Evolutionary conservation across 2,329 filamentous ascomycete species (phyloP).

Genomic region (Fusarium mexicanum): DNA sequence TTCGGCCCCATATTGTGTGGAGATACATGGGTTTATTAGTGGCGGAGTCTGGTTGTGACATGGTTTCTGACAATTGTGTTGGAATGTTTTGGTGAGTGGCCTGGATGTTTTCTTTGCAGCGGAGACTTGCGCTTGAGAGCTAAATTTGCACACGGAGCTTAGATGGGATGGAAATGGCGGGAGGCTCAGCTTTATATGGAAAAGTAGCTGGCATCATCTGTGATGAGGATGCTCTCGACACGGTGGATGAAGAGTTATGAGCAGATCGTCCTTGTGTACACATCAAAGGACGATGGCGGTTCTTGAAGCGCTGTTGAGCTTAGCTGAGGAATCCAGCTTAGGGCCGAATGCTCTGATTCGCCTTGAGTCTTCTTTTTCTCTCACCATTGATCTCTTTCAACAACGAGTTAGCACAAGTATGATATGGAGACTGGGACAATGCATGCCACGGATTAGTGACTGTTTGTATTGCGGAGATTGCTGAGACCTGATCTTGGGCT

Average conservation of each 20-base stretch:
- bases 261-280: accelerated
- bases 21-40: accelerated
- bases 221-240: background rate
- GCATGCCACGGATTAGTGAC: accelerated
- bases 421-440: too few species aligned
- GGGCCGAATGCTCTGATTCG: accelerated
- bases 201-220: background rate
- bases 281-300: background rate
- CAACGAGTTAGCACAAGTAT: too few species aligned
- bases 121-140: background rate
- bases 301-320: background rate
- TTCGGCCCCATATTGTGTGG: background rate
- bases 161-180: background rate
- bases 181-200: background rate
- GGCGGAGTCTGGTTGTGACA: background rate
- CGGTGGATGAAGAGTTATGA: background rate
- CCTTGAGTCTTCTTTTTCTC: background rate
- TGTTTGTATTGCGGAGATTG: too few species aligned
- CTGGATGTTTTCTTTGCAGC: background rate
- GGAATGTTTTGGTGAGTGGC: background rate
- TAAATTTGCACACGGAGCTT: too few species aligned
- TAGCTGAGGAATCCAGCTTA: too few species aligned
- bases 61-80: background rate
- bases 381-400: too few species aligned
- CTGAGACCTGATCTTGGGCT: background rate